phyloP scores from a whole-genome alignment of 176 grass and related monocot species.

The Zoysia pacifica region DNA sequence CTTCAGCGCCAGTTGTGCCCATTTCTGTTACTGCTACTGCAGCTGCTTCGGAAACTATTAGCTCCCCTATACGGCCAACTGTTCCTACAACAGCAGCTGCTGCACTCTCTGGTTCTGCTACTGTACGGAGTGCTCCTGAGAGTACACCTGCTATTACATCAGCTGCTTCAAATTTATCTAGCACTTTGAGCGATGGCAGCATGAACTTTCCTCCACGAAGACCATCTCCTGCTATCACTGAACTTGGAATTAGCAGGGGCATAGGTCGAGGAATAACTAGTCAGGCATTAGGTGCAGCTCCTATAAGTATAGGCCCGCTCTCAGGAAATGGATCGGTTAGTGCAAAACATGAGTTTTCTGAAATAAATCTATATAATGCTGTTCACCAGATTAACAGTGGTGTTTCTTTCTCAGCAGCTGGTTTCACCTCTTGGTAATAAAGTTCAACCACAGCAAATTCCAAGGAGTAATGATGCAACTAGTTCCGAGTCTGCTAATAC shows the following conservation, averaged over 20 bases:
- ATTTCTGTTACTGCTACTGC: conserved; percentile 33
- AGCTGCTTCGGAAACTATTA: conserved; percentile 48
- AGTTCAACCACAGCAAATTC: conserved; percentile 55
- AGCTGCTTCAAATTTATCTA: conserved; percentile 57
- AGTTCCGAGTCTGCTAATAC: conserved; percentile 52
- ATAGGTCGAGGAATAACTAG: conserved; percentile 61
- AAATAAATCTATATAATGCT: conserved; percentile 51
- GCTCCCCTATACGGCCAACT: conserved; percentile 49
- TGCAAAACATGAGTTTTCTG: conserved; percentile 54
- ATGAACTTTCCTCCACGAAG: conserved; percentile 66
- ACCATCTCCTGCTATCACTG: conserved; percentile 73
- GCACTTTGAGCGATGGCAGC: conserved; percentile 65
- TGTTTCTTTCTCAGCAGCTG: conserved; percentile 54
- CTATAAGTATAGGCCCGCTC: conserved; percentile 53
- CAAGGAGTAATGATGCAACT: conserved; percentile 60
- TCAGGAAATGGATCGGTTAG: conserved; percentile 58
- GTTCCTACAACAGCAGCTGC: conserved; percentile 51
- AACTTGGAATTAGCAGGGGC: conserved; percentile 64
- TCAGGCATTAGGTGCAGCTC: conserved; percentile 52
- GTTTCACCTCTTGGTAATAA: conserved; percentile 63
- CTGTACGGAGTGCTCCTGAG: conserved; percentile 60
- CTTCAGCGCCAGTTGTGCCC: conserved; percentile 45
- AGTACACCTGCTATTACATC: conserved; percentile 50
- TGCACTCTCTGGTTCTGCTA: conserved; percentile 50
- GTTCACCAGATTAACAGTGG: conserved; percentile 55